Evolutionary conservation across 2,329 filamentous ascomycete species (phyloP), one percentile per base, ranked within the genome.

Genomic region (Macrophomina tecta): DNA sequence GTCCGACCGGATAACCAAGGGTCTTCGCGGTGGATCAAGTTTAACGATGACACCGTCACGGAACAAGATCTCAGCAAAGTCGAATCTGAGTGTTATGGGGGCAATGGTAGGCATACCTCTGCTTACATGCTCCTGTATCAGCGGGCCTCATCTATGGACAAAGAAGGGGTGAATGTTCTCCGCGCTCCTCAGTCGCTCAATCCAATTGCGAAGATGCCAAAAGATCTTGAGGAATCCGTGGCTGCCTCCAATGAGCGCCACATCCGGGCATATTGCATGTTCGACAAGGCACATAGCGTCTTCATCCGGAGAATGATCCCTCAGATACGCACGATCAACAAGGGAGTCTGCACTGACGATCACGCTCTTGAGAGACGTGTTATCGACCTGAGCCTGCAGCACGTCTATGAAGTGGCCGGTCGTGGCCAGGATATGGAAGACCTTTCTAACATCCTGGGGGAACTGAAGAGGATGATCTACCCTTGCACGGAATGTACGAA

Each of bases 121-220:
- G 95, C 94, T 12, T 99, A 99, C 78, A 98, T 99, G 92, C 85
- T 99, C 8, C 98, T 99, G 78, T 99, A 99, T 77, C 91, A 97
- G 77, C 89, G 95, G 58, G 87, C 89, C 3, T 89, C 89, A 0
- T 87, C 87, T 4, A 83, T 94, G 66, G 81, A 83, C 8, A 68
- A 73, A 11, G 75, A 78, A 38, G 71, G 74, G 42, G 56, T 64
- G 5, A 68, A 72, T 49, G 76, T 74, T 70, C 72, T 34, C 73
- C 88, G 56, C 80, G 84, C 73, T 34, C 67, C 73, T 9, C 68
- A 69, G 8, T 71, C 65, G 52, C 80, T 86, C n/a, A 81, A 83
- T 8, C 78, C 82, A 11, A 83, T 80, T 62, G 79, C 85, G 6
- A 72, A 79, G 1, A 73, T 87, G 45, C 82, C 85, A 11, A 68